Conservation (phyloP, 2,329 filamentous ascomycete species). For the Aspergillus fumigatiaffinis region DNA sequence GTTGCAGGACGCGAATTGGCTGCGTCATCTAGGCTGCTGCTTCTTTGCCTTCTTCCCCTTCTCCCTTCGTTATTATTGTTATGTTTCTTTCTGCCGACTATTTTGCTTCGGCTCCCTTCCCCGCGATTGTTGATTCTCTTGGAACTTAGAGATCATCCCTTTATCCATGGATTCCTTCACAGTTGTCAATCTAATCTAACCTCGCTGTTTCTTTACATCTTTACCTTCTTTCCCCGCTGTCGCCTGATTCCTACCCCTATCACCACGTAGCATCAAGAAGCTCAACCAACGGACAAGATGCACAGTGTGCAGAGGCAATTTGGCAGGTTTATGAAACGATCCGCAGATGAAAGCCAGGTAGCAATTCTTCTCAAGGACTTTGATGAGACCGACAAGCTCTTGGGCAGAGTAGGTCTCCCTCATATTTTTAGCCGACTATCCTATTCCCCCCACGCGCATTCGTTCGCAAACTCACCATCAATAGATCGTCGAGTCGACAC, state of each 20-base stretch:
- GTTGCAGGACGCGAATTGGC: slow-evolving; percentile 5
- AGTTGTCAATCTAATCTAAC: neutral
- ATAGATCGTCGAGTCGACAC: slow-evolving; percentile 71
- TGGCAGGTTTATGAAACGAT: slow-evolving; percentile 66
- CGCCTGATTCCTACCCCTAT: neutral
- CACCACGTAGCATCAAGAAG: neutral
- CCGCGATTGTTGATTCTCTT: neutral
- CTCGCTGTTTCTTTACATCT: neutral
- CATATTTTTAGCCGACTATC: neutral
- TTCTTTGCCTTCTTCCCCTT: neutral
- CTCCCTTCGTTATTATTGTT: neutral
- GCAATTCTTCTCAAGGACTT: slow-evolving; percentile 73
- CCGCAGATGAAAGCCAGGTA: slow-evolving; percentile 73
- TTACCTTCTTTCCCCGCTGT: neutral
- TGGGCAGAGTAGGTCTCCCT: slow-evolving; percentile 58
- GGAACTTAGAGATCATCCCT: neutral
- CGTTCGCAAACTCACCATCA: neutral
- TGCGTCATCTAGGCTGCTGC: slow-evolving; percentile 14
- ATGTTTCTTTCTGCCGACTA: neutral
- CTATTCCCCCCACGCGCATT: no score
- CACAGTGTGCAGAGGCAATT: slow-evolving; percentile 65
- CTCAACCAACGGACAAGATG: slow-evolving; percentile 25
- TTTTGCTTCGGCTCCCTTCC: neutral
- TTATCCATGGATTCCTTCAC: neutral
- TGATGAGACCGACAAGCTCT: slow-evolving; percentile 71